Base-by-base conservation (phyloP, 768 basidiomycete genomes). In the Dioszegia crocea region DNA sequence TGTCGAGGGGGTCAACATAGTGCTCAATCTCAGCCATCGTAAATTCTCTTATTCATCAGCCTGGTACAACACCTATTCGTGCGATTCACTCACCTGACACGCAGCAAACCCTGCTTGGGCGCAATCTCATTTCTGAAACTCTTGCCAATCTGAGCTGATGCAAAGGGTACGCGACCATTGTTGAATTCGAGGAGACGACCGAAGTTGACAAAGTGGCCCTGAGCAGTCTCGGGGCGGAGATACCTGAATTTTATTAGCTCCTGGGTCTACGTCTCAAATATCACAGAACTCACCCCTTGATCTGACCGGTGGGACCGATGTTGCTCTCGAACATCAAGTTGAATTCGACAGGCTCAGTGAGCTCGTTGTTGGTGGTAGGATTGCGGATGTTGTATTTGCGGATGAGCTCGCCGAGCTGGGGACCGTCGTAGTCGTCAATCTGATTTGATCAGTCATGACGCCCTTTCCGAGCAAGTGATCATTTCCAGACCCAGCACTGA, bases 21-120 rank as follows among this genome's bases (percentile, higher is more conserved):
- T 99, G 96, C 79, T 99, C 96, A 74, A 99, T 96, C 80, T 99
- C 96, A 45, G 92, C 96, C 94, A 98, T 96, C 11, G 91, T 96
- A 80, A 98, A 99, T 77, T 99, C 96, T 66, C 80, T 78, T 54
- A 2, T 2, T 5, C 4, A 39, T 57, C 53, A 56, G 38, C 45
- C 36, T 27, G 4, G 23, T n/a, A 14, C 33, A 6, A 8, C 8
- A 16, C 33, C 36, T 14, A 14, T 30, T 14, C 38, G 26, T 2
- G 14, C 24, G 11, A 26, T 31, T 12, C 4, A 53, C 76, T 57
- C 26, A 78, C 78, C 94, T 89, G 30, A 98, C 94, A 61, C 96
- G 92, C 46, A 99, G 83, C 39, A 99, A 83, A 53, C 96, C 96
- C 38, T 93, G 91, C 56, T 91, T 88, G 14, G 96, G 96, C 0